phyloP scores from a whole-genome alignment of 106 monocot species.

The Phalaenopsis aphrodite region DNA sequence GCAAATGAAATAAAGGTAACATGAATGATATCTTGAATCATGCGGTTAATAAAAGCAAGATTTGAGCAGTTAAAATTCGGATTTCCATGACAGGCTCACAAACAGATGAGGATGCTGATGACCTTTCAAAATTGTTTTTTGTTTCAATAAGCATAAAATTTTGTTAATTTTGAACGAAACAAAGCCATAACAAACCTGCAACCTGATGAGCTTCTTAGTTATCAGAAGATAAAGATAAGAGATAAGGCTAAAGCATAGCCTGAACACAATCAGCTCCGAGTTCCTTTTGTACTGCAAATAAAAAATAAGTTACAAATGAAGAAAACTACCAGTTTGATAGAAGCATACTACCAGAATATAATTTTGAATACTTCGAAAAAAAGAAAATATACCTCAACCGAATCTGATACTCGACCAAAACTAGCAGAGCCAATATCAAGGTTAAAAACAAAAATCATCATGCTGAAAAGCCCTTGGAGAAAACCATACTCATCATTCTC shows the following conservation, averaged over 20 bases:
- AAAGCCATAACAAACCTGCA: constrained; percentile 43
- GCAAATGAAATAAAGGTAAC: too few relatives aligned
- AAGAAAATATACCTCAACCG: constrained; percentile 31
- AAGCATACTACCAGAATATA: not conserved
- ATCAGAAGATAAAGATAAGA: constrained; percentile 75
- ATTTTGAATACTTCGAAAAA: not conserved
- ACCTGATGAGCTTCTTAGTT: constrained; percentile 48
- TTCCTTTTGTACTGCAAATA: constrained; percentile 45
- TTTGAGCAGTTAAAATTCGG: too few relatives aligned
- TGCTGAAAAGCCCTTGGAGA: constrained; percentile 53
- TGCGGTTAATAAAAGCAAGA: too few relatives aligned
- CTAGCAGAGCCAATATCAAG: constrained; percentile 30
- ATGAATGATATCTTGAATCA: too few relatives aligned
- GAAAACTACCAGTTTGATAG: not conserved
- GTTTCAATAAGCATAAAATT: not conserved
- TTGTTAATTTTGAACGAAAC: not conserved
- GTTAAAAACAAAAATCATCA: constrained; percentile 57
- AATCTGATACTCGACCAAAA: constrained; percentile 25
- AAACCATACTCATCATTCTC: constrained; percentile 74
- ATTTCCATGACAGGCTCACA: too few relatives aligned
- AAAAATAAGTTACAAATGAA: constrained; percentile 1
- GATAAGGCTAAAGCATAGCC: constrained; percentile 52
- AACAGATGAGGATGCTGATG: too few relatives aligned
- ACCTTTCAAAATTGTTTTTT: not conserved
- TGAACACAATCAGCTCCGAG: constrained; percentile 36